phyloP scores from a whole-genome alignment of 768 basidiomycete genomes.

The Artomyces pyxidatus region DNA sequence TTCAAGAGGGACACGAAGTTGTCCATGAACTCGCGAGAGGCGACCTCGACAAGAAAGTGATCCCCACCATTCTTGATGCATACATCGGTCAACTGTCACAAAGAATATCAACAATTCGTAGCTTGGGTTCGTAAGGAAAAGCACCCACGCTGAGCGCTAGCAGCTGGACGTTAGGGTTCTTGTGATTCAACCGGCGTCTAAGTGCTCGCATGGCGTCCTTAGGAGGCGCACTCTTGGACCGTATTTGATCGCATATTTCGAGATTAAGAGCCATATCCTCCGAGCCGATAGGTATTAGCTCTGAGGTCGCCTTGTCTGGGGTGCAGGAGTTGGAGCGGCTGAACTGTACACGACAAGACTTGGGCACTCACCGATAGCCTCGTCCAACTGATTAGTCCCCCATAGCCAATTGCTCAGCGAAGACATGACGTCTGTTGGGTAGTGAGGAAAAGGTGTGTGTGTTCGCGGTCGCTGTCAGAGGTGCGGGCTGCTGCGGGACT shows the following conservation, averaged over 20 bases:
- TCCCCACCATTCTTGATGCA: conserved; percentile 98
- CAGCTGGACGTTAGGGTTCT: conserved; percentile 93
- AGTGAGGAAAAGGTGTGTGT: neutral
- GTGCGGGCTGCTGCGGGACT: neutral
- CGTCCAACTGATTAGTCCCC: conserved; percentile 15
- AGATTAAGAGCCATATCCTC: conserved; percentile 92
- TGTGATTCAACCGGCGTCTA: conserved; percentile 81
- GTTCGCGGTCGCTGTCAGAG: neutral
- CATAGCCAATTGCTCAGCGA: conserved; percentile 15
- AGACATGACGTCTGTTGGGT: conserved; percentile 8
- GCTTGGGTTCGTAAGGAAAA: too few relatives aligned
- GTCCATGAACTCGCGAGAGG: conserved; percentile 89
- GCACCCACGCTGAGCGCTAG: conserved; percentile 78
- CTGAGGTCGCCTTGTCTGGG: conserved; percentile 95
- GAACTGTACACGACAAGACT: neutral
- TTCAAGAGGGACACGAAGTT: conserved; percentile 87
- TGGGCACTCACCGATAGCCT: conserved; percentile 12
- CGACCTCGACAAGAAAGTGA: conserved; percentile 75
- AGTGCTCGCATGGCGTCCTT: conserved; percentile 85
- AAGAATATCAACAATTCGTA: too few relatives aligned
- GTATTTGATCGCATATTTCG: conserved; percentile 95
- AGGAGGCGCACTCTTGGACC: conserved; percentile 79
- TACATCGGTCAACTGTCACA: conserved; percentile 73
- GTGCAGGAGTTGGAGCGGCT: neutral
- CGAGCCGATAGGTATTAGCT: conserved; percentile 69